Evolutionary conservation across 75 land plant genomes (phyloP).

Genomic region (Selaginella moellendorffii): DNA sequence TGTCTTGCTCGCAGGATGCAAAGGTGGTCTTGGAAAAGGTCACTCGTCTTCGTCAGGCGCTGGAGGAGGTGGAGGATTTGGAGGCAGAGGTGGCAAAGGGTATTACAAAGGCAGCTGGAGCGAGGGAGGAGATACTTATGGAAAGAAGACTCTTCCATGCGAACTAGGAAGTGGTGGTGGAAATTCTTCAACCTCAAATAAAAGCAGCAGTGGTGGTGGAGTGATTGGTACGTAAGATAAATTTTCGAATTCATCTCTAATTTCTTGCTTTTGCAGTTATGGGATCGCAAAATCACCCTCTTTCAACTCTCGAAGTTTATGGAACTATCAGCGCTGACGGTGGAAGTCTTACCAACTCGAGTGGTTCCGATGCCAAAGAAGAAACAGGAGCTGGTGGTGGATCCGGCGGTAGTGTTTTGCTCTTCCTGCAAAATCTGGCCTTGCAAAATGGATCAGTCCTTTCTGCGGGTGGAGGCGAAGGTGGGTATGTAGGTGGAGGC

Average conservation of each 20-base stretch:
- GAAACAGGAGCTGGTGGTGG: conserved; percentile 69
- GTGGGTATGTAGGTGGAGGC: conserved; percentile 59
- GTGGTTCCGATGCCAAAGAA: conserved; percentile 1
- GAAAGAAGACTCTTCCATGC: conserved; percentile 66
- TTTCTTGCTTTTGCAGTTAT: conserved; percentile 32
- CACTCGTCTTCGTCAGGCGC: conserved; percentile 31
- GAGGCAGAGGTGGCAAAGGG: conserved; percentile 82
- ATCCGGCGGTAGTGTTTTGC: conserved; percentile 87
- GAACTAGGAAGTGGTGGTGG: conserved; percentile 99
- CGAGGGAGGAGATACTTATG: conserved; percentile 71
- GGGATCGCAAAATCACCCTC: conserved; percentile 78
- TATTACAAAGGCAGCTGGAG: conserved; percentile 32
- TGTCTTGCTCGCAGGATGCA: conserved; percentile 94
- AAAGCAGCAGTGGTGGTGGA: conserved; percentile 76
- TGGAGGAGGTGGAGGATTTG: conserved; percentile 92
- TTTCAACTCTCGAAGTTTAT: conserved; percentile 48
- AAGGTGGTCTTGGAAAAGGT: conserved; percentile 77
- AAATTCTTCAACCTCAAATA: conserved; percentile 28
- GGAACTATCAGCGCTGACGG: conserved; percentile 76
- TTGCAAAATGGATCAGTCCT: conserved; percentile 45
- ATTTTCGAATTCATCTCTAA: neutral
- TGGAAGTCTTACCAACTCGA: conserved; percentile 21
- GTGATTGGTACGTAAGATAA: conserved; percentile 49
- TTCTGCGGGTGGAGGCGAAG: conserved; percentile 73
- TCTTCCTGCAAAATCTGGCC: conserved; percentile 52